Base-by-base conservation (phyloP, 1,139 yeast species). In the Debaryomyces fabryi region DNA sequence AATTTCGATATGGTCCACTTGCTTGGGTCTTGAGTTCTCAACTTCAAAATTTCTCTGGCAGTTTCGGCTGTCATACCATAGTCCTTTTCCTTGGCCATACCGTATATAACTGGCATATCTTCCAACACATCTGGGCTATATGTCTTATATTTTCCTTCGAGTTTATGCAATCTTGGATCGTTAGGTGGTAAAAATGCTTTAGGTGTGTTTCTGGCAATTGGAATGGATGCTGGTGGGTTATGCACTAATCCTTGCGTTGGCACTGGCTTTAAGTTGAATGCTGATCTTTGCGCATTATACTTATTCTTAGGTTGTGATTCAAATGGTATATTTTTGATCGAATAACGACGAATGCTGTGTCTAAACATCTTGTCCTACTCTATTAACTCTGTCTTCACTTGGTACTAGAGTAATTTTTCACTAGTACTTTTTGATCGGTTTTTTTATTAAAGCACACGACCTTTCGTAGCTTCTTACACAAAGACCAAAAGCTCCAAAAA, bases 1-100 rank as follows among this genome's bases (percentile, higher is more conserved):
- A 92, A 74, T 25, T 78, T 81, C 50, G 81, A 78, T 56, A 91
- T 78, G 15, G 93, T 83, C 84, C 90, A 83, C 49, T 67, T 69
- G 32, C 65, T 70, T 0, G 93, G 93, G 54, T 90, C 85, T 42
- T 74, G 67, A 16, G 64, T 56, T 66, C 97, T 82, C 59, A 89
- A 72, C 39, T 69, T 58, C 56, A 77, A 80, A 52, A 92, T 85
- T 65, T 88, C 83, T 33, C 62, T 64, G 21, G 87, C 83, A 12
- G 85, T 82, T 25, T 76, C 81, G 10, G 83, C 82, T 1, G 83
- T 79, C 52, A 90, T 71, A 47, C 81, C 79, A 63, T 88, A 86
- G 30, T 71, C 71, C 62, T 84, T 83, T 23, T 73, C 74, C 8
- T 62, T 60, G 24, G 70, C 53, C 49, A 62, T 63, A 33, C 73